These are phyloP conservation scores for Coemansia sp. DNA, from an alignment of 192 early-diverging fungal species.

Conservation along the genomic window DNA sequence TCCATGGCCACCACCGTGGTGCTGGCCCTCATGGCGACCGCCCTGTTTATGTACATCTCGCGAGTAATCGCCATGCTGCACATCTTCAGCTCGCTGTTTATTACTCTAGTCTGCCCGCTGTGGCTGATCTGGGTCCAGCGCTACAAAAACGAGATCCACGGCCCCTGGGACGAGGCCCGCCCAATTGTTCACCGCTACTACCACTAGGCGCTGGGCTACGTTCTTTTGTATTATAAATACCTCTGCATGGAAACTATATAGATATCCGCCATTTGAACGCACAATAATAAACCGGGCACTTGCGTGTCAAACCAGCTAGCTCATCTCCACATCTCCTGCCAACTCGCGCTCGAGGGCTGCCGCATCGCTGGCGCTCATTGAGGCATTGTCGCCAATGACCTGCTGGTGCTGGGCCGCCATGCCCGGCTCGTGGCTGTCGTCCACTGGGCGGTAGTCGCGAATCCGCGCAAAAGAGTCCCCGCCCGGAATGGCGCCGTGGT, in stretches of 20 bases:
- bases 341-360: conserved; percentile 44
- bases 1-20: conserved; percentile 56
- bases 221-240: conserved; percentile 3
- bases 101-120: conserved; percentile 82
- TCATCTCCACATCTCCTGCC: conserved; percentile 35
- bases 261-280: too few species aligned
- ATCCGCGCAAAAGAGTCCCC: conserved; percentile 28
- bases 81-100: conserved; percentile 66
- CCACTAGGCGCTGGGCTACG: background rate
- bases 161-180: conserved; percentile 94
- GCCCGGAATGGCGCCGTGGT: conserved; percentile 8
- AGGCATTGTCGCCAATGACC: conserved; percentile 5
- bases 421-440: conserved; percentile 42
- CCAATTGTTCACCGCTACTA: conserved; percentile 63
- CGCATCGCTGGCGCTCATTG: conserved; percentile 21
- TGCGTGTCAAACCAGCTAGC: conserved; percentile 2
- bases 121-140: conserved; percentile 91
- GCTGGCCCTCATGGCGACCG: conserved; percentile 58
- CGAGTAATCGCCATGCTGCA: conserved; percentile 65
- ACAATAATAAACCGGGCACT: background rate
- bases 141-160: conserved; percentile 97
- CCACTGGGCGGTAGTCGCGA: conserved; percentile 35
- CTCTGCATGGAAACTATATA: background rate
- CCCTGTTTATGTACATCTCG: conserved; percentile 66
- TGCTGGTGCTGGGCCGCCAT: conserved; percentile 37